Evolutionary conservation across 2,329 filamentous ascomycete genomes (phyloP), one percentile per base, ranked within the genome.

Genomic region (Sclerotinia nivalis): DNA sequence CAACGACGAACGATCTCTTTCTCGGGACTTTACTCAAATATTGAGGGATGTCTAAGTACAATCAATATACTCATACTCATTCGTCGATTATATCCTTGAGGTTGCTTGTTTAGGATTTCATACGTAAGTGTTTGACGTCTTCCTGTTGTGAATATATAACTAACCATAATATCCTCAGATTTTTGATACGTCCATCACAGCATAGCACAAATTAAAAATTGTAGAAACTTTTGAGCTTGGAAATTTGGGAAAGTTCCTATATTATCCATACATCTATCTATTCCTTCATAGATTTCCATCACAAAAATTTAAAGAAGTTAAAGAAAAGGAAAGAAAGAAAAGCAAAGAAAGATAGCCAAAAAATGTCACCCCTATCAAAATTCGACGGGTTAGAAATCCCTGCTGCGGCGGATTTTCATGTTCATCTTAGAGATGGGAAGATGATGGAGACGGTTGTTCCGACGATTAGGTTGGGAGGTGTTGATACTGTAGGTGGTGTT

Each of bases 391-490:
- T 85, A 54, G 84, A 87, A 81, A 82, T 91, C 76, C 87, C 88
- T 61, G 84, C 89, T 15, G 82, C 87, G 72, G 88, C 88, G 68
- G 88, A 91, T 80, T 87, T 91, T 80, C 71, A 72, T 56, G 71
- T 72, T 37, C 71, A 72, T 62, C 66, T 73, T 22, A 40, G 71
- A 54, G 68, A 73, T 52, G 72, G 55, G 88, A 90, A 75, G 58
- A 54, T 88, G 83, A 88, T 90, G 84, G 82, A 87, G 69, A 76
- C 84, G 40, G 84, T 87, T 65, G 83, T 82, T 45, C 84, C 85
- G 31, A 82, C 80, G n/a, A 84, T 87, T 72, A 83, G 84, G 66
- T 79, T 84, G 71, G 89, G 89, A 72, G 90, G 90, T 65, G 87
- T 90, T 74, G 87, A 91, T 77, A 88, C 87, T 18, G 71, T 73